A percentile compares a stretch with the other conserved stretches of the same genome.
phyloP scores from a whole-genome alignment of 345 rosid genomes.

The Litchi chinensis region DNA sequence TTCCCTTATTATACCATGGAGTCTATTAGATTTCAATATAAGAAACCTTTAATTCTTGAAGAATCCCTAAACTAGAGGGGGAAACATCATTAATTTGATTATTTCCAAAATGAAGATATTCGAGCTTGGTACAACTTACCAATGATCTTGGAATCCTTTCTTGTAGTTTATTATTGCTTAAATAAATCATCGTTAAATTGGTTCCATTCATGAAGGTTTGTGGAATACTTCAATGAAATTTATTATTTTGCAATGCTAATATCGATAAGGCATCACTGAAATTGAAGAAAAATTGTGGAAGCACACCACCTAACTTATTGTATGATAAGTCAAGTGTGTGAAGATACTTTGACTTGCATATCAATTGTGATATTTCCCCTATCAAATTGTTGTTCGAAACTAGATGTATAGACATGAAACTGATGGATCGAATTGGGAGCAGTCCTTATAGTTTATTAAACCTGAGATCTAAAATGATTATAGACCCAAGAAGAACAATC shows the following conservation, averaged over 20 bases:
- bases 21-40: too few relatives aligned
- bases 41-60: neutral
- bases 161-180: constrained; percentile 10
- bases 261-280: neutral
- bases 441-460: constrained; percentile 4
- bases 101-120: too few relatives aligned
- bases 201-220: neutral
- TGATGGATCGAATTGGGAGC: constrained; percentile 22
- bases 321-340: constrained; percentile 9
- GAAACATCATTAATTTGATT: too few relatives aligned
- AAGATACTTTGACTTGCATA: constrained; percentile 20
- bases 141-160: neutral
- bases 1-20: too few relatives aligned
- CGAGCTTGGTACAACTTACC: too few relatives aligned
- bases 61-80: neutral
- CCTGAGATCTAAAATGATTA: neutral
- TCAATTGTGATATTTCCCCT: constrained; percentile 16
- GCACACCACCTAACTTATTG: constrained; percentile 20
- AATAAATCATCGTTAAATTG: constrained; percentile 12
- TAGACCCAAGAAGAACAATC: neutral
- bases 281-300: constrained; percentile 35
- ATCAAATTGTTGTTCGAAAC: constrained; percentile 20
- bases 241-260: constrained; percentile 18
- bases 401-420: too few relatives aligned
- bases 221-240: constrained; percentile 24